These are phyloP conservation scores for Thalassiosira oceanica DNA, from an alignment of 352 stramenopile species.

Conservation along the genomic window DNA sequence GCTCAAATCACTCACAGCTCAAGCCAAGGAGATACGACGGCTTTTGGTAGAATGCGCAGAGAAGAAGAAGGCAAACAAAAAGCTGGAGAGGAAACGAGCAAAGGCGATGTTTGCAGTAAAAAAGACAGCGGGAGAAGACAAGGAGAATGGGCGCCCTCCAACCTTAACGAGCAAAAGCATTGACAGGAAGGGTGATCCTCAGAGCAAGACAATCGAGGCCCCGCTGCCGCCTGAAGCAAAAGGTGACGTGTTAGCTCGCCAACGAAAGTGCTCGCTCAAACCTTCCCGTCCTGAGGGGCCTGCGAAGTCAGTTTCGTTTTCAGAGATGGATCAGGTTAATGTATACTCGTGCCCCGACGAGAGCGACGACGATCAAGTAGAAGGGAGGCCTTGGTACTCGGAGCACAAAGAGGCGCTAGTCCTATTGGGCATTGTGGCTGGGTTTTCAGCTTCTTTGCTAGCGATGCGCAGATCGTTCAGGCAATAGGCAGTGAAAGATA, in stretches of 20 bases:
- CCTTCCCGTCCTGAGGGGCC: not conserved
- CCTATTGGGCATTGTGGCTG: conserved; percentile 33
- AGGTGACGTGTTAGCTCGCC: too few relatives aligned
- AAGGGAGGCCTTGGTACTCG: conserved; percentile 46
- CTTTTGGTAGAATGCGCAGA: conserved; percentile 30
- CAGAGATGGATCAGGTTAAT: not conserved
- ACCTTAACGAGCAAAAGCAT: conserved; percentile 3
- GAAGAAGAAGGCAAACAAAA: conserved; percentile 43
- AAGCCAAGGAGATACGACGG: conserved; percentile 34
- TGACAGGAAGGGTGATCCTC: not conserved
- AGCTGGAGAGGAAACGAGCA: conserved; percentile 64
- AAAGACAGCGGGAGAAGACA: conserved; percentile 14
- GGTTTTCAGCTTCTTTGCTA: conserved; percentile 15
- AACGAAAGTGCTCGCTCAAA: too few relatives aligned
- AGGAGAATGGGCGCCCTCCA: not conserved
- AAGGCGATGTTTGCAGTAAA: conserved; percentile 80
- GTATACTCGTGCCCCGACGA: not conserved
- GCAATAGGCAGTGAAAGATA: too few relatives aligned
- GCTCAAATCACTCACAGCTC: conserved; percentile 19
- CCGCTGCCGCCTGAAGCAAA: not conserved
- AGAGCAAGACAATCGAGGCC: not conserved
- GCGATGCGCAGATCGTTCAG: conserved; percentile 16
- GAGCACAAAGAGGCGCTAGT: conserved; percentile 52
- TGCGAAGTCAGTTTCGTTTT: not conserved
- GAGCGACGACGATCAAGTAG: conserved; percentile 21